phyloP scores from a whole-genome alignment of 306 rosid species.

The Cucumis cinereus region DNA sequence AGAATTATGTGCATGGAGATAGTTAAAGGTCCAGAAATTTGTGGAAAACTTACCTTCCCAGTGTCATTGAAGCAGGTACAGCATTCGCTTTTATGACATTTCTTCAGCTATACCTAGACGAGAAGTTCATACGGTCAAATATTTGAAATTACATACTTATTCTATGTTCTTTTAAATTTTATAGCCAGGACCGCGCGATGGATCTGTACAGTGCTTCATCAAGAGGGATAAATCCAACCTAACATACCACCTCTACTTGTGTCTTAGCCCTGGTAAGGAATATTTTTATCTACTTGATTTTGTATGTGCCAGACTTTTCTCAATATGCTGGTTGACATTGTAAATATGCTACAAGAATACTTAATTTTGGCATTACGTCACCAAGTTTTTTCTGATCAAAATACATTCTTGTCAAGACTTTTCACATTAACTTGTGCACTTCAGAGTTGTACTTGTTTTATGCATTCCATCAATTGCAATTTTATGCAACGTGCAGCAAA shows the following conservation, averaged over 20 bases:
- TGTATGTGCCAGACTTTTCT: not conserved
- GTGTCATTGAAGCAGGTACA: slow-evolving; percentile 81
- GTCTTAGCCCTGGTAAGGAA: slow-evolving; percentile 81
- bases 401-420: not conserved
- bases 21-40: slow-evolving; percentile 49
- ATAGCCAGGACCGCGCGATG: slow-evolving; percentile 81
- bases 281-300: not conserved
- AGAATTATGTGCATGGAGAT: slow-evolving; percentile 87
- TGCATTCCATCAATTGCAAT: not conserved
- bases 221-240: slow-evolving; percentile 88
- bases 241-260: slow-evolving; percentile 81
- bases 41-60: slow-evolving; percentile 86
- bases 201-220: slow-evolving; percentile 76
- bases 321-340: not conserved
- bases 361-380: not conserved
- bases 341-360: not conserved
- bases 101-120: not conserved
- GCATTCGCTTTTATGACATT: not conserved
- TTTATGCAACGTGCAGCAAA: not conserved
- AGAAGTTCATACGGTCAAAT: not conserved
- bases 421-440: not conserved
- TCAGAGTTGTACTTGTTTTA: not conserved
- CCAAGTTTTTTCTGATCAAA: not conserved
- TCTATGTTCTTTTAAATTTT: slow-evolving; percentile 7
- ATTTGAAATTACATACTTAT: not conserved